Percentiles rank a stretch among this genome's conserved stretches.
phyloP scores from a whole-genome alignment of 768 basidiomycete genomes.

The Polyporus arcularius region DNA sequence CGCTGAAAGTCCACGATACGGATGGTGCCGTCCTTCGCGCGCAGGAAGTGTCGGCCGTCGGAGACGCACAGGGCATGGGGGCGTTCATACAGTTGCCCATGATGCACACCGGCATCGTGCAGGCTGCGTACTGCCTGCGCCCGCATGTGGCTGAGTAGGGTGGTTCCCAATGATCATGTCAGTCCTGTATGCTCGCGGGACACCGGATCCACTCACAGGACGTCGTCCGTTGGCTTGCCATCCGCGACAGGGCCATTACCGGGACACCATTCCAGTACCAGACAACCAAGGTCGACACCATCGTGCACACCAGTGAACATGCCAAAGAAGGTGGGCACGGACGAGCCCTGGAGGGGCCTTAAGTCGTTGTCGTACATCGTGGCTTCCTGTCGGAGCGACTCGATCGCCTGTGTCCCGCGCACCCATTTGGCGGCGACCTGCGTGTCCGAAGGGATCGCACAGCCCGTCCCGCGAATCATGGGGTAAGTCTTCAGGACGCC shows the following conservation, averaged over 20 bases:
- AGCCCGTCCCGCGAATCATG: background rate
- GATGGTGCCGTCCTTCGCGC: conserved; percentile 27
- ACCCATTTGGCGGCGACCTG: conserved; percentile 39
- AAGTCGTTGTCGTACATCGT: conserved; percentile 37
- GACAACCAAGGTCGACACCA: conserved; percentile 32
- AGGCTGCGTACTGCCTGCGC: conserved; percentile 36
- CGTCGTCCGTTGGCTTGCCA: background rate
- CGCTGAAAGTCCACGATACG: conserved; percentile 40
- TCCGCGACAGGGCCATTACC: conserved; percentile 13
- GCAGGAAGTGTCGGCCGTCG: conserved; percentile 35
- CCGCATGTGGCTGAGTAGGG: conserved; percentile 26
- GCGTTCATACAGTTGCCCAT: conserved; percentile 32
- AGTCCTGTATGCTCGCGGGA: background rate
- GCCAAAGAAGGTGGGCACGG: conserved; percentile 42
- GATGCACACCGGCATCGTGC: conserved; percentile 40
- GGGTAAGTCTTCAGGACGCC: background rate
- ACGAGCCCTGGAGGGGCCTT: conserved; percentile 36
- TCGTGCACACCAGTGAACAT: conserved; percentile 34
- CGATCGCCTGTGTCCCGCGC: conserved; percentile 25
- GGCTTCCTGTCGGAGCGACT: conserved; percentile 35
- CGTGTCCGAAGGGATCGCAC: background rate
- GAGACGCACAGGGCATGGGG: conserved; percentile 1
- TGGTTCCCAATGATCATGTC: too few relatives aligned
- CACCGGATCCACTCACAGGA: conserved; percentile 9
- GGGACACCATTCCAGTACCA: conserved; percentile 42